Base-by-base conservation (phyloP, 768 basidiomycete genomes). In the Suillus weaverae region DNA sequence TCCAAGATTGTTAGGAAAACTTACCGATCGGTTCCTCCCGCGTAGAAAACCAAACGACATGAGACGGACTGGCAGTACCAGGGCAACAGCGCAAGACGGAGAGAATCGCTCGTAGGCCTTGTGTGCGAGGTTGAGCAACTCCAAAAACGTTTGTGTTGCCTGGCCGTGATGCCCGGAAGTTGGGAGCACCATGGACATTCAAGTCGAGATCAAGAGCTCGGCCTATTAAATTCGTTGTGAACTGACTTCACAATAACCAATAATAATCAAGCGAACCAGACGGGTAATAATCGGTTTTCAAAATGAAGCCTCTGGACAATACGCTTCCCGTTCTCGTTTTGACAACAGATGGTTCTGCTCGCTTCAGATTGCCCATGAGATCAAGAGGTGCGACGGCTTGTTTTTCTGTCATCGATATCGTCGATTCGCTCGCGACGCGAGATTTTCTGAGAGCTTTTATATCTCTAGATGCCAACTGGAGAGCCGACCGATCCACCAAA, bases 31-130 rank as follows among this genome's bases (percentile, higher is more conserved):
- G 95, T 73, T 99, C 97, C 77, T 99, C 97, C 69, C 97, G 85
- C 14, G 97, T 97, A 35, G 92, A 97, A 77, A 99, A 94, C 95
- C 95, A 99, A 35, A 97, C 89, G 4, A 93, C 92, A 70, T 88
- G 90, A 3, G 89, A 86, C 13, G 89, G 85, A 66, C 88, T 82
- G 4, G 78, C 70, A 38, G 82, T 84, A 62, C 83, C 85, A 10
- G 92, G 92, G 35, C 89, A 80, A 68, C 90, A 91, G 41, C 89
- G 81, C 7, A 99, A 84, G 13, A 95, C 83, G 26, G 94, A 94
- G 5, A 99, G 79, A 59, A 99, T 93, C 3, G 94, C 95, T 54
- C 93, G 84, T 13, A 99, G 81, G 4, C 97, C 97, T 68, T 94
- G 91, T 1, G 92, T 88, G 2, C 96, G 92, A 14, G 97, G 97